These are phyloP conservation scores for Geotrichum fermentans DNA, from an alignment of 1,139 yeast species.

Conservation along the genomic window DNA sequence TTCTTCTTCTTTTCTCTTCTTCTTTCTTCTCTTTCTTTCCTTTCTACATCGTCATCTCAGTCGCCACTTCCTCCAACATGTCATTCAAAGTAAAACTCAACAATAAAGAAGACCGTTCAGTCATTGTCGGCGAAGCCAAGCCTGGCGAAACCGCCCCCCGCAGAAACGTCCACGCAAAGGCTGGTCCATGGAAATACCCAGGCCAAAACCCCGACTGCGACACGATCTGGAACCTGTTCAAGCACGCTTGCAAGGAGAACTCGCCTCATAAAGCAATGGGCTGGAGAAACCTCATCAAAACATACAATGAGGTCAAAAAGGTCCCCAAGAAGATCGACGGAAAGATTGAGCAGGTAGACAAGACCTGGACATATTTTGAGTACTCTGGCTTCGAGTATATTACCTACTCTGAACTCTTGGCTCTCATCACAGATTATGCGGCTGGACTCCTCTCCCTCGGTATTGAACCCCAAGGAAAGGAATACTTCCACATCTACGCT, in stretches of 20 bases:
- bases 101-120: slow-evolving; percentile 30
- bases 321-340: slow-evolving; percentile 78
- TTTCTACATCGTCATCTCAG: not conserved
- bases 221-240: slow-evolving; percentile 66
- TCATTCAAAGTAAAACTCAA: not conserved
- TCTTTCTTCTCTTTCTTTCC: not conserved
- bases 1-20: not conserved
- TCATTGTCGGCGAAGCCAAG: slow-evolving; percentile 75
- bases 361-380: slow-evolving; percentile 85
- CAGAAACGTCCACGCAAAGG: slow-evolving; percentile 60
- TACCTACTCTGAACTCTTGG: slow-evolving; percentile 55
- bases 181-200: slow-evolving; percentile 43
- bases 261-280: slow-evolving; percentile 62
- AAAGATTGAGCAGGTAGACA: slow-evolving; percentile 61
- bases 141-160: slow-evolving; percentile 91
- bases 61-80: not conserved
- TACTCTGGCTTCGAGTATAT: slow-evolving; percentile 64
- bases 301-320: slow-evolving; percentile 70
- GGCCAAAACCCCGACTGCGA: slow-evolving; percentile 36
- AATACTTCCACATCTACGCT: slow-evolving; percentile 78
- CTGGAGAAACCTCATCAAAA: slow-evolving; percentile 68
- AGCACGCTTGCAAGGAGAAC: slow-evolving; percentile 58
- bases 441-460: slow-evolving; percentile 76
- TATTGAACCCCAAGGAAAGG: slow-evolving; percentile 55
- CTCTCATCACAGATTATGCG: slow-evolving; percentile 53